Conservation (phyloP, 768 basidiomycete species). For the Serendipita sp. region DNA sequence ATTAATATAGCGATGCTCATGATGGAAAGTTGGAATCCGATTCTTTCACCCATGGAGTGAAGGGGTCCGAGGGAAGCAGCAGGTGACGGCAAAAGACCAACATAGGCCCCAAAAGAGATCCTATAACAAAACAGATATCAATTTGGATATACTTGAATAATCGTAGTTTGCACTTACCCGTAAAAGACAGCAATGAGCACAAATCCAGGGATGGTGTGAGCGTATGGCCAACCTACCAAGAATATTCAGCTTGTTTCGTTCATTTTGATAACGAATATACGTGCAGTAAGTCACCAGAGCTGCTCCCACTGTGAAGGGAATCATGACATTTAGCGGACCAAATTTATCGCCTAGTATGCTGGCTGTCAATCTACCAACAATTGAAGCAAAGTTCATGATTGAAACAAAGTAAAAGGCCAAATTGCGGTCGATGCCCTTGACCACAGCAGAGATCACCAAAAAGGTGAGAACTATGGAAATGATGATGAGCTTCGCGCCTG, state of each 20-base stretch:
- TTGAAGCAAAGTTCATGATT: conserved; percentile 16
- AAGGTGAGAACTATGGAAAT: conserved; percentile 13
- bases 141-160: not conserved
- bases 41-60: conserved; percentile 9
- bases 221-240: conserved; percentile 45
- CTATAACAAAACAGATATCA: conserved; percentile 18
- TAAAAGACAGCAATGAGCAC: conserved; percentile 44
- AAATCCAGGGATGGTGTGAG: conserved; percentile 25
- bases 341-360: conserved; percentile 16
- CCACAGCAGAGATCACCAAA: conserved; percentile 10
- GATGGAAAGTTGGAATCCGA: conserved; percentile 11
- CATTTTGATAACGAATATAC: not conserved
- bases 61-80: conserved; percentile 9
- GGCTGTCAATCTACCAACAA: conserved; percentile 17
- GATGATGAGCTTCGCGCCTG: not conserved
- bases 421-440: conserved; percentile 8
- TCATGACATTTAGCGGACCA: conserved; percentile 54
- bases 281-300: conserved; percentile 39
- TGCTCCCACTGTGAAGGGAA: conserved; percentile 39
- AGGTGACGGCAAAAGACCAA: conserved; percentile 9
- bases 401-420: conserved; percentile 14
- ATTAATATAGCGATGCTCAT: conserved; percentile 7
- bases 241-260: not conserved
- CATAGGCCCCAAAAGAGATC: conserved; percentile 43
- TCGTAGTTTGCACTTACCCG: conserved; percentile 28